Evolutionary conservation across 228 moss, liverwort and hornwort genomes (phyloP).

Genomic region (Sphagnum magellanicum): DNA sequence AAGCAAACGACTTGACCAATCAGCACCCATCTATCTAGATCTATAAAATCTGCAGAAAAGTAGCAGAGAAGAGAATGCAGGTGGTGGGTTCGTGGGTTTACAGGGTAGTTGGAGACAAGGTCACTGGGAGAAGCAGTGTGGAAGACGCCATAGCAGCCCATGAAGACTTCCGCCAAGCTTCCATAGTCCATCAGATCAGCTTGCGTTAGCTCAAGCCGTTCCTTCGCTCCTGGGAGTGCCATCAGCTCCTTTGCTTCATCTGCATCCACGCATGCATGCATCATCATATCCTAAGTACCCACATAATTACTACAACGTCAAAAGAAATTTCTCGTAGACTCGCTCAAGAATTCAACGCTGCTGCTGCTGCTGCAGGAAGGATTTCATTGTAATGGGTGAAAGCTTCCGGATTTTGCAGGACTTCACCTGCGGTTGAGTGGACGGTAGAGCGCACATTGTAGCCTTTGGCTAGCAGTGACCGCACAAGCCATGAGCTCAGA

Average conservation of each 20-base stretch:
- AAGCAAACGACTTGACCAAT: no score
- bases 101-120: constrained; percentile 56
- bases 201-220: constrained; percentile 46
- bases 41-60: no score
- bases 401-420: neutral
- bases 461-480: constrained; percentile 55
- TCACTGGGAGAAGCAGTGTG: constrained; percentile 57
- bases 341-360: neutral
- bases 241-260: constrained; percentile 68
- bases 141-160: constrained; percentile 65
- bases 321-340: neutral
- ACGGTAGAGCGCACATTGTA: constrained; percentile 68
- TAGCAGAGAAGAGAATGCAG: neutral
- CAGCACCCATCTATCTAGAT: no score
- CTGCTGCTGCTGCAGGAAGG: neutral
- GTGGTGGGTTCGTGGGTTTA: constrained; percentile 5
- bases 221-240: constrained; percentile 72
- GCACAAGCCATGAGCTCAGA: constrained; percentile 56
- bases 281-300: neutral
- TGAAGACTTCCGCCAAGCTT: constrained; percentile 46
- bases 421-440: constrained; percentile 47
- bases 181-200: constrained; percentile 70
- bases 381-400: neutral
- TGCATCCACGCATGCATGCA: constrained; percentile 7
- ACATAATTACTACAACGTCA: neutral